These are phyloP conservation scores for Sapria himalayana DNA, from an alignment of 345 rosid genomes.

Conservation along the genomic window DNA sequence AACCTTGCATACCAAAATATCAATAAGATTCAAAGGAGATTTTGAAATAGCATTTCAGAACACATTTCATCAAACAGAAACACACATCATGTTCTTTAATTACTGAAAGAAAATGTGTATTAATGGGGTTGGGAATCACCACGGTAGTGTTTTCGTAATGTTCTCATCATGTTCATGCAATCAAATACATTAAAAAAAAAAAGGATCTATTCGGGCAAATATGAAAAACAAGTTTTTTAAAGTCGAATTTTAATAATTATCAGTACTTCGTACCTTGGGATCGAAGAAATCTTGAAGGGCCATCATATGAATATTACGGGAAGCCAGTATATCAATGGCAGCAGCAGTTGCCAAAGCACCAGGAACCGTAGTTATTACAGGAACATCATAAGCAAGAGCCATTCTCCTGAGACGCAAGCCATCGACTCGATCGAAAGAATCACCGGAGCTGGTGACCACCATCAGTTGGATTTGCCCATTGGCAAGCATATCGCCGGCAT, in stretches of 20 bases:
- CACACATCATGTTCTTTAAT: too few relatives aligned
- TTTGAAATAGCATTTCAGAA: too few relatives aligned
- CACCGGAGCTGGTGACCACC: constrained; percentile 85
- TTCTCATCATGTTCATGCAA: too few relatives aligned
- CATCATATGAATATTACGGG: constrained; percentile 34
- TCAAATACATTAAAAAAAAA: too few relatives aligned
- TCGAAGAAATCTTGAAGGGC: constrained; percentile 83
- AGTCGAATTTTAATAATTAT: too few relatives aligned
- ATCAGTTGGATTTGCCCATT: constrained; percentile 79
- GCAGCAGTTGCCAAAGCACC: constrained; percentile 84
- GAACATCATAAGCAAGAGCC: constrained; percentile 90
- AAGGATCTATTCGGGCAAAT: too few relatives aligned
- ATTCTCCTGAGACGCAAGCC: constrained; percentile 71
- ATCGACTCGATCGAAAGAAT: constrained; percentile 66
- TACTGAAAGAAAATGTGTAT: too few relatives aligned
- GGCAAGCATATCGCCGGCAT: constrained; percentile 90
- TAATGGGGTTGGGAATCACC: not conserved
- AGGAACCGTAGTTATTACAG: constrained; percentile 72
- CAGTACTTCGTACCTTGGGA: constrained; percentile 15
- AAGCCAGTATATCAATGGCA: constrained; percentile 63
- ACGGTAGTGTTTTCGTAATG: too few relatives aligned
- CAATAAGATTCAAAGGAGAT: too few relatives aligned
- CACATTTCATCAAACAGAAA: too few relatives aligned
- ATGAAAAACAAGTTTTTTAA: too few relatives aligned
- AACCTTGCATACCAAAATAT: too few relatives aligned